Conservation (phyloP, 176 grass and related monocot species). For the Leersia perrieri region DNA sequence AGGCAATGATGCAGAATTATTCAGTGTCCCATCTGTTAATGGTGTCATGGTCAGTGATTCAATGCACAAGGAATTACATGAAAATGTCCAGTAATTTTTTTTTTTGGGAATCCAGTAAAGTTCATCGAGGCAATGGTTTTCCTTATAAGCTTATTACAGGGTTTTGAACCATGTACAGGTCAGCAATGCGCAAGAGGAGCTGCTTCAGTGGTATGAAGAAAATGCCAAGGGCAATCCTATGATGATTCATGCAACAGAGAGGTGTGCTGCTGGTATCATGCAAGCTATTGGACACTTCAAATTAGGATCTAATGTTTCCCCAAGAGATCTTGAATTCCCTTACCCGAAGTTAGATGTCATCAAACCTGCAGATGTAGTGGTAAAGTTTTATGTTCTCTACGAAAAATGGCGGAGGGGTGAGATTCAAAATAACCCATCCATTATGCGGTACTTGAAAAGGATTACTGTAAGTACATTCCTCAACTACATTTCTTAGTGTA, state of each 20-base stretch:
- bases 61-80: slow-evolving; percentile 13
- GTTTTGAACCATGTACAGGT: slow-evolving; percentile 63
- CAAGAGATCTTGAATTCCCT: slow-evolving; percentile 61
- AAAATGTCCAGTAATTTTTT: slow-evolving; percentile 5
- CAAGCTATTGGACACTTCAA: slow-evolving; percentile 75
- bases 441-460: slow-evolving; percentile 56
- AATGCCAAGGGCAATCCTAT: slow-evolving; percentile 56
- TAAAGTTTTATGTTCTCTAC: slow-evolving; percentile 80
- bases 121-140: neutral
- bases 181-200: slow-evolving; percentile 80
- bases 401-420: slow-evolving; percentile 78
- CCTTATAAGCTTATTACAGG: slow-evolving; percentile 27
- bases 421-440: slow-evolving; percentile 50
- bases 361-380: slow-evolving; percentile 54
- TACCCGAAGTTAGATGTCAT: slow-evolving; percentile 41
- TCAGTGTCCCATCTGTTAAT: slow-evolving; percentile 66
- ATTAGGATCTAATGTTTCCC: slow-evolving; percentile 62
- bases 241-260: slow-evolving; percentile 76
- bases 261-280: slow-evolving; percentile 75
- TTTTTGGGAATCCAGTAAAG: slow-evolving; percentile 21
- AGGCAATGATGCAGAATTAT: slow-evolving; percentile 87
- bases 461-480: slow-evolving; percentile 59
- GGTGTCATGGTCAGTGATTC: slow-evolving; percentile 81
- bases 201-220: slow-evolving; percentile 78
- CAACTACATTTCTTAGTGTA: neutral